Evolutionary conservation across 768 basidiomycete species (phyloP).

Genomic region (Clavulina sp.): DNA sequence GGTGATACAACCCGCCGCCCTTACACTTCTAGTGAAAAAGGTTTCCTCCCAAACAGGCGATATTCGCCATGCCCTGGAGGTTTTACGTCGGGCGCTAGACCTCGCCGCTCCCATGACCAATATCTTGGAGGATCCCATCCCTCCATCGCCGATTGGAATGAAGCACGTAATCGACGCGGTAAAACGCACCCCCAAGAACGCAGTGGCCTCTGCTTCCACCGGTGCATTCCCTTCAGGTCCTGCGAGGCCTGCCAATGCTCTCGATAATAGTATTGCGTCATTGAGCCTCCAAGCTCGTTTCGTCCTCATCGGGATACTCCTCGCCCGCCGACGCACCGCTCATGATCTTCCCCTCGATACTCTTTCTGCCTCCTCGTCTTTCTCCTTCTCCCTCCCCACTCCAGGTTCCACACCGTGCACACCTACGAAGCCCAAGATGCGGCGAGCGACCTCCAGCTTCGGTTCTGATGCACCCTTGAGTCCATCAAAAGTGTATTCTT

Average conservation of each 20-base stretch:
- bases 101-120: constrained; percentile 3
- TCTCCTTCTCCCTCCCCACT: neutral
- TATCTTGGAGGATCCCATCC: neutral
- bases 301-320: constrained; percentile 8
- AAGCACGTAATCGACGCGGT: constrained; percentile 11
- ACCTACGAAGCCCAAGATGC: neutral
- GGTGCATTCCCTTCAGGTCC: neutral
- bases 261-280: constrained; percentile 4
- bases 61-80: constrained; percentile 10
- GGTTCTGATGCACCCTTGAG: neutral
- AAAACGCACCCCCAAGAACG: constrained; percentile 5
- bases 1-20: constrained; percentile 9
- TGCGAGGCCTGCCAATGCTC: neutral
- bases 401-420: too few species aligned
- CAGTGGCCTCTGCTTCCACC: constrained; percentile 1
- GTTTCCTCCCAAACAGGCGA: constrained; percentile 10
- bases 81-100: constrained; percentile 10
- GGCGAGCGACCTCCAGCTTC: neutral
- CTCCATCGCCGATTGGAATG: constrained; percentile 6
- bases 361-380: neutral
- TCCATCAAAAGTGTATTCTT: neutral
- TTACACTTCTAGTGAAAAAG: constrained; percentile 10
- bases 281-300: constrained; percentile 10
- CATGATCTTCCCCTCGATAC: neutral
- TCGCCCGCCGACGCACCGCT: constrained; percentile 6